Evolutionary conservation across 148 eudicot genomes (phyloP).

Genomic region (Rhododendron molle): DNA sequence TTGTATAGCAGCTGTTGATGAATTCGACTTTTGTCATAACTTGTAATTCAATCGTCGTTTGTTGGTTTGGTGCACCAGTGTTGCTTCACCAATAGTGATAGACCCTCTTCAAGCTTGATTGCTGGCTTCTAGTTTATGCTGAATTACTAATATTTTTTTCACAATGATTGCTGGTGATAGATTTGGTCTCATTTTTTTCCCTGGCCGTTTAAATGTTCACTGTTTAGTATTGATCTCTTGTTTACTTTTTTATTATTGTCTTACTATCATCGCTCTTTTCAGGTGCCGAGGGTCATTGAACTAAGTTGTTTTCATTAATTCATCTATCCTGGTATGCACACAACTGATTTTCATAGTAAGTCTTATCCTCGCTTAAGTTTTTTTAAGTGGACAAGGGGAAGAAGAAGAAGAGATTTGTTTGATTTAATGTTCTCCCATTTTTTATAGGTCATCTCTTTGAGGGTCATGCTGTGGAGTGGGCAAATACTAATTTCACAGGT

Average conservation of each 20-base stretch:
- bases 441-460: neutral
- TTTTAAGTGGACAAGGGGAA: neutral
- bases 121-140: neutral
- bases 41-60: neutral
- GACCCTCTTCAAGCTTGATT: neutral
- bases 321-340: slow-evolving; percentile 21
- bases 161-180: neutral
- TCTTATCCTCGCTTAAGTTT: neutral
- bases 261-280: slow-evolving; percentile 16
- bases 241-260: neutral
- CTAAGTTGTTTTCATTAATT: slow-evolving; percentile 22
- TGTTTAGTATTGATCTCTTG: neutral
- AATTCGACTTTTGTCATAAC: neutral
- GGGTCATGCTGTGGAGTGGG: neutral
- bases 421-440: neutral
- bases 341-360: neutral
- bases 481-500: neutral
- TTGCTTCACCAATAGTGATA: neutral
- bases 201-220: neutral
- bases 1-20: neutral
- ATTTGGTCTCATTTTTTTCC: neutral
- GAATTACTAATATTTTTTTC: neutral
- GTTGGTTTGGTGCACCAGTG: slow-evolving; percentile 2
- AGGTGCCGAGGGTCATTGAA: slow-evolving; percentile 98
- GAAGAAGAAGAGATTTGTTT: neutral